Evolutionary conservation across 192 early-diverging fungal genomes (phyloP), one percentile per base, ranked within the genome.

Genomic region (Coemansia sp.): DNA sequence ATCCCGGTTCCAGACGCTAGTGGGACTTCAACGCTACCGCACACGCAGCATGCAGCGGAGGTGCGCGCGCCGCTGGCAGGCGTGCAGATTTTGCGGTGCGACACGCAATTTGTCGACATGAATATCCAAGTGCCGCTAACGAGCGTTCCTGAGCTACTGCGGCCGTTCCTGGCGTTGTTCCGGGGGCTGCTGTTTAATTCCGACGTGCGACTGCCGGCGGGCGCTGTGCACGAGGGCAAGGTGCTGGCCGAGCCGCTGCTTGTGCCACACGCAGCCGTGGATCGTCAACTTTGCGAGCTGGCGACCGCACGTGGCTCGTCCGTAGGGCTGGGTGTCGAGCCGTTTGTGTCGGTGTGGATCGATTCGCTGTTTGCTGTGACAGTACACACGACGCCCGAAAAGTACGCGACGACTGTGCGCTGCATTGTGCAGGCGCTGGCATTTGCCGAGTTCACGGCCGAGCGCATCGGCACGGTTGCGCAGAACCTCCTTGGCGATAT

Each of bases 401-500:
- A 64, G 29, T 80, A 69, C 45, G 60, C 56, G 27, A 42, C 60
- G 2, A 71, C 73, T 19, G 65, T 69, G 5, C 76, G 81, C 45
- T 82, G 83, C 59, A 44, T 89, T 33, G 40, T 83, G 0, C 75
- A 81, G 22, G 78, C 73, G 1, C 18, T 94, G 18, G 66, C 89
- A 59, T 88, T 88, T 65, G 73, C 87, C 3, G 62, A 77, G 18
- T 92, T 91, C 56, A 83, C 86, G 18, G 67, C 76, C 18, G 91
- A 91, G 54, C 81, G 92, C 1, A 76, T 94, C 48, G 18, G 86
- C n/a, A 82, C 86, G 0, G 67, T 81, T 3, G 83, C 85, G 14
- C 89, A 91, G 73, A 91, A 91, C 60, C 58, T 91, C 50, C 64
- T 85, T 23, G 81, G 80, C 16, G 82, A 86, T n/a, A 81, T 91